A percentile compares a stretch with the other conserved stretches of the same genome.
Evolutionary conservation across 2,329 filamentous ascomycete species (phyloP).

Genomic region (Alternaria rosae): DNA sequence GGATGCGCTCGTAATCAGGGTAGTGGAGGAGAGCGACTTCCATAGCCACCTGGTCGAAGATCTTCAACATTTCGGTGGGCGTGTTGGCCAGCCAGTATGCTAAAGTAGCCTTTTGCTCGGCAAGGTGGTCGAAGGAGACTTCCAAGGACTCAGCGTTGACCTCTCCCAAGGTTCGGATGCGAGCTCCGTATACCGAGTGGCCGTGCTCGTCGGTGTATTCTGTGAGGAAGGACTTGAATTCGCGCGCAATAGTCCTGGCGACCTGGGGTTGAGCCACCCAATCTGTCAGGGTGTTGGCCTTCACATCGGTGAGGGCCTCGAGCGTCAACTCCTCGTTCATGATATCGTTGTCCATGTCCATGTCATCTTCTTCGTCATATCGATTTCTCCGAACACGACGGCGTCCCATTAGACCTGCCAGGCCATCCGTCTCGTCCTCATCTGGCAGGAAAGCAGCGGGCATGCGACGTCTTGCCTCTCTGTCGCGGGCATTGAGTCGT

Average conservation of each 20-base stretch:
- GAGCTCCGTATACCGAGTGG: conserved; percentile 91
- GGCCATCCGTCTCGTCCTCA: conserved; percentile 85
- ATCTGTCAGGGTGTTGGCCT: conserved; percentile 89
- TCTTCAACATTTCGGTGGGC: conserved; percentile 90
- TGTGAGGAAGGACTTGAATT: conserved; percentile 97
- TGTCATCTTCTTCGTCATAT: conserved; percentile 95
- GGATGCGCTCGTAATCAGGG: conserved; percentile 96
- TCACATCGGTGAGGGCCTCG: conserved; percentile 90
- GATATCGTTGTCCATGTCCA: conserved; percentile 87
- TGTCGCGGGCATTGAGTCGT: conserved; percentile 75
- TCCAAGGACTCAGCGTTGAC: conserved; percentile 96
- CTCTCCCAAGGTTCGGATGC: conserved; percentile 94
- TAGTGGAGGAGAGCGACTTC: conserved; percentile 96
- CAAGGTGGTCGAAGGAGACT: conserved; percentile 92
- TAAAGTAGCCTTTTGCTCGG: conserved; percentile 87
- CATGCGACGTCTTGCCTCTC: conserved; percentile 70
- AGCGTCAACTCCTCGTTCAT: conserved; percentile 96
- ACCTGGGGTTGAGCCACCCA: conserved; percentile 93
- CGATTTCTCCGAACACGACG: conserved; percentile 84
- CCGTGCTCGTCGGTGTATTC: conserved; percentile 92
- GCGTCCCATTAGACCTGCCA: conserved; percentile 84
- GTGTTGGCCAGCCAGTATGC: conserved; percentile 97
- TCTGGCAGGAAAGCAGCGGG: conserved; percentile 78
- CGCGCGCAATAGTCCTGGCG: conserved; percentile 89
- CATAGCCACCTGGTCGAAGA: conserved; percentile 97